These are phyloP conservation scores for Drosera spatulata DNA, from an alignment of 179 eudicot species.

Conservation along the genomic window DNA sequence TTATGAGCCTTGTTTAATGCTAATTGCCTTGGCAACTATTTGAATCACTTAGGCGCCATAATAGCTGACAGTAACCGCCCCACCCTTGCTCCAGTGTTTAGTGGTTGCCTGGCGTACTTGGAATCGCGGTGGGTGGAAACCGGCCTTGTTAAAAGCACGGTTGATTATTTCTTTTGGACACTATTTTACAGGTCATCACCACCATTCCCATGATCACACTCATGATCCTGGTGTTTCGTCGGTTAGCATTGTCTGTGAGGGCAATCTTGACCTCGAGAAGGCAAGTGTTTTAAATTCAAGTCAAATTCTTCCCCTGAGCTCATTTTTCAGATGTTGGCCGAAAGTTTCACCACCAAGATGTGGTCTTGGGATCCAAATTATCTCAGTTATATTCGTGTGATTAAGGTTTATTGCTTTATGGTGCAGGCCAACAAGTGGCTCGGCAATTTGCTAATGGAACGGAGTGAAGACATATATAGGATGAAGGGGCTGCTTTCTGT, in stretches of 20 bases:
- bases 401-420: neutral
- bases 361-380: too few relatives aligned
- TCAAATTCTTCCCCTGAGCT: neutral
- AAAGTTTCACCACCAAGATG: neutral
- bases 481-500: slow-evolving; percentile 96
- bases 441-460: slow-evolving; percentile 66
- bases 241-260: slow-evolving; percentile 95
- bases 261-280: slow-evolving; percentile 93
- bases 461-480: slow-evolving; percentile 90
- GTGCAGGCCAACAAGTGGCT: slow-evolving; percentile 87
- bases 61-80: too few relatives aligned
- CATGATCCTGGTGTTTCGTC: slow-evolving; percentile 96
- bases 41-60: too few relatives aligned
- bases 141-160: too few relatives aligned
- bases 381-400: too few relatives aligned
- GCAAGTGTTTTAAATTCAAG: slow-evolving; percentile 18
- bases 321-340: neutral
- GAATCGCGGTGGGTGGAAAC: too few relatives aligned
- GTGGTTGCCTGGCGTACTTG: too few relatives aligned
- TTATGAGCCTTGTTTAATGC: neutral
- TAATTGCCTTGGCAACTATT: too few relatives aligned
- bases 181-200: slow-evolving; percentile 77
- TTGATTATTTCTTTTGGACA: neutral
- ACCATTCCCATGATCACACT: slow-evolving; percentile 79
- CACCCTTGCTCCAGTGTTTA: too few relatives aligned